Evolutionary conservation across 2,329 filamentous ascomycete genomes (phyloP).

Genomic region (Alternaria consortialis): DNA sequence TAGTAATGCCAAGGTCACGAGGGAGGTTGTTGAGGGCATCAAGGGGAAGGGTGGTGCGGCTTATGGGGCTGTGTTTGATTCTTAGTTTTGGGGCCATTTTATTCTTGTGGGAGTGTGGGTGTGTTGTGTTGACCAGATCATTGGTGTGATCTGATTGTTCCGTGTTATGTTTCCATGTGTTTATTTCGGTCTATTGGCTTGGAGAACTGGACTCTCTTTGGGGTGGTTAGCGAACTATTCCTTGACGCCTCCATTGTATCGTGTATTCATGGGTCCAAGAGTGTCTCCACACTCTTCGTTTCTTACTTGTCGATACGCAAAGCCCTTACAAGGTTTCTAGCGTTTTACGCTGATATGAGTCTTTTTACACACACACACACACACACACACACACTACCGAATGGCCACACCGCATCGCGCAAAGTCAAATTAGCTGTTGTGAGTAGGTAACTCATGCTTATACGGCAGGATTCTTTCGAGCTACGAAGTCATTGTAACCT

Average conservation of each 20-base stretch:
- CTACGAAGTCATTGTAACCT: neutral
- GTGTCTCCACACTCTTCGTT: rapidly evolving
- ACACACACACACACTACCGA: neutral
- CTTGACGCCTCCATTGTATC: neutral
- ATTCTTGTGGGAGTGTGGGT: too few relatives aligned
- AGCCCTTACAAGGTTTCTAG: neutral
- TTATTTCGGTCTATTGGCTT: neutral
- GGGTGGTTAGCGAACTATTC: neutral
- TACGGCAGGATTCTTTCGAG: neutral
- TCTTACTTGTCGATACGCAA: neutral
- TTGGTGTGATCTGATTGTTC: neutral
- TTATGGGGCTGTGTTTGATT: constrained; percentile 39
- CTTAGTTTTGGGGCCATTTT: constrained; percentile 1
- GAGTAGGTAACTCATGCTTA: neutral
- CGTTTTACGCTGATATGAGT: neutral
- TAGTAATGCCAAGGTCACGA: constrained; percentile 28
- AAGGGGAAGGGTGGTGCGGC: constrained; percentile 21
- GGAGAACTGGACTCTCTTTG: neutral
- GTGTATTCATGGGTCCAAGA: neutral
- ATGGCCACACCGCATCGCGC: rapidly evolving
- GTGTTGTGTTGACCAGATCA: neutral
- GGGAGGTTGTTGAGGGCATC: constrained; percentile 22
- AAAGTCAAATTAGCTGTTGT: neutral
- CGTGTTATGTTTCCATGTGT: neutral
- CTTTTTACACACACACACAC: neutral